Percentiles rank a stretch among this genome's conserved stretches.
Evolutionary conservation across 306 rosid species (phyloP).

Genomic region (Citrullus colocynthis): DNA sequence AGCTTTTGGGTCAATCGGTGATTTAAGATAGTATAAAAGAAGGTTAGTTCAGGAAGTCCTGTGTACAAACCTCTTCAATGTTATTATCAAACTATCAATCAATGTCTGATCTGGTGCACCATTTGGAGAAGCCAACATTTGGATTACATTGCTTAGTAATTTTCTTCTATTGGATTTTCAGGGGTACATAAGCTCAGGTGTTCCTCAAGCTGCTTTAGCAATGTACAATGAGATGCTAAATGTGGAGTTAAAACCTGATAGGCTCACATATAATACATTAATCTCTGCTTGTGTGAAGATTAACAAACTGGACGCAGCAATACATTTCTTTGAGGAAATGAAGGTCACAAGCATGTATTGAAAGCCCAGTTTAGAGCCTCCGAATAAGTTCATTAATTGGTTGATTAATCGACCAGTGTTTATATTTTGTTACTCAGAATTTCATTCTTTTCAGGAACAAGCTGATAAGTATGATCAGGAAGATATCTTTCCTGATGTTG

Average conservation of each 20-base stretch:
- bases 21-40: too few relatives aligned
- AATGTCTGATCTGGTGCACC: neutral
- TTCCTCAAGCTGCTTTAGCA: slow-evolving; percentile 45
- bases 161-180: slow-evolving; percentile 16
- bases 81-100: too few relatives aligned
- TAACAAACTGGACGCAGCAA: slow-evolving; percentile 45
- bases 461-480: slow-evolving; percentile 22
- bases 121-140: neutral
- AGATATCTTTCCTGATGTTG: slow-evolving; percentile 57
- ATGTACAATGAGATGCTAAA: slow-evolving; percentile 36
- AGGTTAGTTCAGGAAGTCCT: too few relatives aligned
- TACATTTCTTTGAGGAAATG: slow-evolving; percentile 63
- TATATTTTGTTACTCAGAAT: slow-evolving; percentile 7
- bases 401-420: slow-evolving; percentile 11
- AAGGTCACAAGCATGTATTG: slow-evolving; percentile 44
- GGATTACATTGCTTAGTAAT: neutral
- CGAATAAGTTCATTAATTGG: slow-evolving; percentile 1
- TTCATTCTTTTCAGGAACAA: slow-evolving; percentile 27
- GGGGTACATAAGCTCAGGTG: slow-evolving; percentile 65
- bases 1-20: too few relatives aligned
- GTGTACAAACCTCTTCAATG: too few relatives aligned
- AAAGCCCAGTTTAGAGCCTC: slow-evolving; percentile 40
- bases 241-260: slow-evolving; percentile 57
- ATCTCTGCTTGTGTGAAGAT: slow-evolving; percentile 59
- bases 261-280: slow-evolving; percentile 67